Base-by-base conservation (phyloP, 345 rosid genomes). In the Eucalyptus cladocalyx region DNA sequence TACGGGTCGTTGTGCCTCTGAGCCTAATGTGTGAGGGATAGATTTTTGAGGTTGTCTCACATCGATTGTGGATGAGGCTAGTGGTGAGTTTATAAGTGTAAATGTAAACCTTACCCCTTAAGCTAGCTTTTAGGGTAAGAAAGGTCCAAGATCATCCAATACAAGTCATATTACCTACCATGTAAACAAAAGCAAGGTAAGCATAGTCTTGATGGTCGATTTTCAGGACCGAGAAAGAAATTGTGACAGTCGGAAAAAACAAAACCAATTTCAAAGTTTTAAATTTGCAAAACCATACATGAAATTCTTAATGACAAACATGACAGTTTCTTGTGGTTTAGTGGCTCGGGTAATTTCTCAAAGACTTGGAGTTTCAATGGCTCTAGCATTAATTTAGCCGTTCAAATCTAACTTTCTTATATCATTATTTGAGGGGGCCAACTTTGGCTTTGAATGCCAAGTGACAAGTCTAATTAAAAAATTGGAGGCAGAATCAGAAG, bases 61-160 rank as follows among this genome's bases (percentile, higher is more conserved):
- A 51, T 51, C 0, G 0, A 6, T 6, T 17, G 54, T 51, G 21
- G 8, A 51, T 17, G 2, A 3, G 1, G 0, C 51, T 15, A 2
- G 18, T 49, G 51, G 21, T 51, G 2, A 3, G 8, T 51, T 51
- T 51, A 17, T 51, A 51, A 51, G 21, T 51, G 9, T 17, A 3
- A 51, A 3, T 2, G 4, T 6, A 51, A 51, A 18, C 21, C 21
- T 3, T 7, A 51, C 8, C 8, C 51, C 8, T 51, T 51, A 2
- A 51, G 2, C 4, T 51, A 51, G 3, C 8, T 51, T 51, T 51
- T 51, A 3, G 21, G 8, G 54, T 51, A 1, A 17, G 21, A 51
- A 0, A 51, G 21, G 54, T 1, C 1, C 54, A 17, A 51, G 0
- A 51, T 2, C 3, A 6, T 0, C 21, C 21, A 17, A 50, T 50